Base-by-base conservation (phyloP, 1,284 basidiomycete genomes). In the Ustilago curta region DNA sequence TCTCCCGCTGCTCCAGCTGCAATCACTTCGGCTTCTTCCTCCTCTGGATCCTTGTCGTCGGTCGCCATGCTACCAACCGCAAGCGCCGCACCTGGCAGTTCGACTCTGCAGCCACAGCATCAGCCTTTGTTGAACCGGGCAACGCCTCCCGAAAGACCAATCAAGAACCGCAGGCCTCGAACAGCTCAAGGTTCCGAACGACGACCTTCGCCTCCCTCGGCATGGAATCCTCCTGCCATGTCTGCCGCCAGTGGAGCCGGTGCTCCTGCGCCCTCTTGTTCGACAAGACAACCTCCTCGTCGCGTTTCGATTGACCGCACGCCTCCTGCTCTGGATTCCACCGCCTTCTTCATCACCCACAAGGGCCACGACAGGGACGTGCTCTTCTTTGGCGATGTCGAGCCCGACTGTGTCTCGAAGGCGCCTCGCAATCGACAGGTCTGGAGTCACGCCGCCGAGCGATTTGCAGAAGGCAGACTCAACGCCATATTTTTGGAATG, bases 311-410 rank as follows among this genome's bases (percentile, higher is more conserved):
- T 77, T 51, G 67, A 70, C 25, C 72, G 62, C 2, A 57, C 67
- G 8, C 77, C 74, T 3, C 78, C 77, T 8, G 55, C 76, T 44
- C 68, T 82, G 39, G 80, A 81, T 42, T 79, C 76, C 21, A 83
- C 82, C 1, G 81, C 81, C 0, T 83, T 82, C 44, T 79, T 81
- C 58, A 78, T 83, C 69, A 81, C 74, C 4, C 77, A 83, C 73
- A 70, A 59, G 23, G 55, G 53, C 8, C 75, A 76, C 31, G 81
- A 81, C 53, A 67, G 63, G 29, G 81, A 83, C 44, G 80, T 83
- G 19, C 72, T 83, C 48, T 83, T 84, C 64, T 76, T 84, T 51
- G 82, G 82, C 32, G 82, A 84, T 59, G 82, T 83, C 3, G 82
- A 83, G 54, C 80, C 82, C 2, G 82, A 83, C 56, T 68, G 72